Evolutionary conservation across 2,329 filamentous ascomycete species (phyloP), one percentile per base, ranked within the genome.

Genomic region (Scleromitrula shiraiana): DNA sequence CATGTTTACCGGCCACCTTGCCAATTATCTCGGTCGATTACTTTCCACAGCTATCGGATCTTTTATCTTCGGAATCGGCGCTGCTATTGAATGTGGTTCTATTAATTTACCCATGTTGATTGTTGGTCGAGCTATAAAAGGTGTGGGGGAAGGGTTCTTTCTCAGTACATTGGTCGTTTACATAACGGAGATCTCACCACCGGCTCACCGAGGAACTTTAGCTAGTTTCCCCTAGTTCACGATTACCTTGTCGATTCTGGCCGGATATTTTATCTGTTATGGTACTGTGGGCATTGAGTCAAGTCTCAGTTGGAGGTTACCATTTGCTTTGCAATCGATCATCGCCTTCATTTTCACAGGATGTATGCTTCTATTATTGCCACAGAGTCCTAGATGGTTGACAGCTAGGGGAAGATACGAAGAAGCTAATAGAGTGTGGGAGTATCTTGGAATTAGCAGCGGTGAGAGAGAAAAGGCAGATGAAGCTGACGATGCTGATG

Each of bases 211-310:
- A 23, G 78, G 77, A 0, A 64, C 69, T 1, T 58, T 83, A 2
- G 70, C 72, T 0, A 72, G 73, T 0, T 61, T 74, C 4, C 74
- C 76, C 0, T 77, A 82, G 53, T 65, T 80, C 41, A 58, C 77
- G 37, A 69, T 69, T 3, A 72, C 71, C 0, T 41, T 71, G 1
- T 78, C 75, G 0, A 60, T 82, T 2, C 72, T 72, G 8, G 39
- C 68, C 0, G 80, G 79, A 0, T 82, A 78, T 53, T 83, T 83
- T 54, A 71, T 69, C 8, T 80, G 76, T 60, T 82, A 82, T 53
- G 77, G 74, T 7, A 74, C 70, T 19, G 66, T 72, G 0, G 56
- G 63, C 1, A 66, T 79, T 7, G 30, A 62, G 1, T 71, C 68
- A 2, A 71, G 70, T 2, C 59, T 76, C 15, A 70, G 77, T 2